Evolutionary conservation across 2,329 filamentous ascomycete genomes (phyloP).

Genomic region (Diatrype stigma): DNA sequence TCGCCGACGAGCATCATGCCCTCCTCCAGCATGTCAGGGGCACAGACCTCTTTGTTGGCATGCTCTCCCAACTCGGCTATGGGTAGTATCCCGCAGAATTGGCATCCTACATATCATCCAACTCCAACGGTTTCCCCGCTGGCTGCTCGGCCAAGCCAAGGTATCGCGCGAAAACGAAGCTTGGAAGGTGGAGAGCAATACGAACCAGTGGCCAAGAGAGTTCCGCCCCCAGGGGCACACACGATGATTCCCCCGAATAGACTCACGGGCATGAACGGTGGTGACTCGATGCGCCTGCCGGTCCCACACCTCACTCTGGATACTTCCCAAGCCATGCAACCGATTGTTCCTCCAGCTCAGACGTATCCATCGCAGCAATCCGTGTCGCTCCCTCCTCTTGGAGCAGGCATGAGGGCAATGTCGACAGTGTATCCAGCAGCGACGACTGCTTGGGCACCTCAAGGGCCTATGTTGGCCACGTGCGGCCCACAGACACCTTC

Average conservation of each 20-base stretch:
- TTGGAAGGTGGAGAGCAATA: slow-evolving; percentile 42
- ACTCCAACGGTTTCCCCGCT: slow-evolving; percentile 44
- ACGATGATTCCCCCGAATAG: slow-evolving; percentile 18
- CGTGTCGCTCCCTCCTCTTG: slow-evolving; percentile 60
- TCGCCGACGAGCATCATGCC: slow-evolving; percentile 42
- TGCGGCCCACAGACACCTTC: slow-evolving; percentile 30
- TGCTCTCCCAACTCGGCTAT: slow-evolving; percentile 38
- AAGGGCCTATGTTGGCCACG: slow-evolving; percentile 26
- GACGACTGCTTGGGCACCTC: slow-evolving; percentile 33
- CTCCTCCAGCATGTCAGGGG: slow-evolving; percentile 26
- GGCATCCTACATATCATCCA: slow-evolving; percentile 35
- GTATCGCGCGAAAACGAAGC: slow-evolving; percentile 45
- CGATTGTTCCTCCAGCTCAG: slow-evolving; percentile 27
- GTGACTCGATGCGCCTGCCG: slow-evolving; percentile 51
- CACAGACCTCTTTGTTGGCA: slow-evolving; percentile 32
- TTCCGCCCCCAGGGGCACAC: slow-evolving; percentile 28
- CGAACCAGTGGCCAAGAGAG: slow-evolving; percentile 54
- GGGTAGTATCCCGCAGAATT: slow-evolving; percentile 28
- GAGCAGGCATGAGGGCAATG: slow-evolving; percentile 65
- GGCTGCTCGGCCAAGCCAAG: slow-evolving; percentile 41
- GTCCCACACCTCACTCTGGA: slow-evolving; percentile 69
- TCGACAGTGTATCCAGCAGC: slow-evolving; percentile 66
- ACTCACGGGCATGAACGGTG: slow-evolving; percentile 11
- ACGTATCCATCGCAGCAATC: slow-evolving; percentile 39
- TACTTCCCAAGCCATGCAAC: slow-evolving; percentile 34